Evolutionary conservation across 805 yeast species (phyloP), one percentile per base, ranked within the genome.

Genomic region (Ogataea nonfermentans): DNA sequence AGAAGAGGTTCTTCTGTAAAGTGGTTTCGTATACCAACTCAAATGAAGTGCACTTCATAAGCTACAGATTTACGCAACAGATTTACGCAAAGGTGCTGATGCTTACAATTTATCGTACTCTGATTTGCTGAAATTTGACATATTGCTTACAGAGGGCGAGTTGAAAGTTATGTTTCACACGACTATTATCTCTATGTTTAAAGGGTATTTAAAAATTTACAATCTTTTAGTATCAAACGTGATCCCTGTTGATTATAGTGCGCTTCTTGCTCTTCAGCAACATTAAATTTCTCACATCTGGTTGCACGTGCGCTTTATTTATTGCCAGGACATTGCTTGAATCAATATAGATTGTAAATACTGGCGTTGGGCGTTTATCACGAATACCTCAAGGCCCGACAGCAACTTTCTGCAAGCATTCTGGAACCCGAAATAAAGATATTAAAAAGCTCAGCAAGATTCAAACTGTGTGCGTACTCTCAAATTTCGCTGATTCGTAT

Each of bases 121-220:
- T 35, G 27, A 35, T 35, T 35, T 19, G 39, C 33, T 32, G 19
- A 1, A 15, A 23, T 32, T 24, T 32, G 35, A 32, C 35, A 16
- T 9, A 14, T 10, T 8, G 26, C 6, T 7, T 6, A 11, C 17
- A 27, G 17, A 12, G 30, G 11, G 5, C 30, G 17, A 9, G 15
- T n/a, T n/a, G n/a, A n/a, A n/a, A n/a, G n/a, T n/a, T n/a, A n/a
- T n/a, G n/a, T 15, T 27, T 9, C 17, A 16, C 38, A 35, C 38
- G 25, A 35, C 38, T 25, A 2, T 2, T 6, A 35, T 8, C 11
- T n/a, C 9, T 10, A 26, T 15, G 27, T 24, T 24, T 15, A 15
- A 20, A 22, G 26, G 23, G 10, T 15, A 17, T 30, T 9, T 24
- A 28, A 35, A 35, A 22, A 22, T 29, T 35, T 28, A 16, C 14